Evolutionary conservation across 2,329 filamentous ascomycete species (phyloP), one percentile per base, ranked within the genome.

Genomic region (Cercospora zeae-maydis): DNA sequence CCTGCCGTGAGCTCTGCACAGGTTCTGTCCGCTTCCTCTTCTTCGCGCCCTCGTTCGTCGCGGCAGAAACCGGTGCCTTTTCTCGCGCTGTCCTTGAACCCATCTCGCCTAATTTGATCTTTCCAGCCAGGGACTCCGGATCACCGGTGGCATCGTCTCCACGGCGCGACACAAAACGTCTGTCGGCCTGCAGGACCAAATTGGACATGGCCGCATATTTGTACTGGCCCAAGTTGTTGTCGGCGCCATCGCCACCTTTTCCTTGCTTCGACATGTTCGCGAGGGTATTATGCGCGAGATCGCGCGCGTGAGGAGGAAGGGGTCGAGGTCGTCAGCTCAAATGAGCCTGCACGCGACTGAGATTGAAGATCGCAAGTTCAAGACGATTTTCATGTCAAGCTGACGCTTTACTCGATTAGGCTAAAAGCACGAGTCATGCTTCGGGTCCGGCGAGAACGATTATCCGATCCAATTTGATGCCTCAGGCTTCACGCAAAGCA

Each of bases 131-230:
- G 62, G 96, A 99, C 81, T 99, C 95, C 57, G 95, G 96, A 77
- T 99, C 95, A 72, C 95, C 95, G 57, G 93, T 98, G 67, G 92
- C 88, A 81, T 99, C 96, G 79, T 99, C 93, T 71, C 88, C 92
- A 73, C 92, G 88, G 77, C 95, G 88, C 68, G 92, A 92, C 72
- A 96, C 89, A 77, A 99, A 98, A 73, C 95, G 89, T 81, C 93
- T 89, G 83, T 99, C 95, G 82, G 92, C 93, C 90, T 99, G 95
- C 86, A 99, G 91, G 76, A 99, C 95, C 92, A 99, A 89, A 87
- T 99, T 99, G 82, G 95, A 99, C 95, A 99, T 76, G 53, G 73
- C 74, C 63, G 70, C 70, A 70, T 76, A 76, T 67, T 76, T 76
- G 72, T 76, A 76, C 69, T 76, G 73, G 56, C 69, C 72, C 63